Evolutionary conservation across 2,329 filamentous ascomycete species (phyloP), one percentile per base, ranked within the genome.

Genomic region (Clonostachys rhizophaga): DNA sequence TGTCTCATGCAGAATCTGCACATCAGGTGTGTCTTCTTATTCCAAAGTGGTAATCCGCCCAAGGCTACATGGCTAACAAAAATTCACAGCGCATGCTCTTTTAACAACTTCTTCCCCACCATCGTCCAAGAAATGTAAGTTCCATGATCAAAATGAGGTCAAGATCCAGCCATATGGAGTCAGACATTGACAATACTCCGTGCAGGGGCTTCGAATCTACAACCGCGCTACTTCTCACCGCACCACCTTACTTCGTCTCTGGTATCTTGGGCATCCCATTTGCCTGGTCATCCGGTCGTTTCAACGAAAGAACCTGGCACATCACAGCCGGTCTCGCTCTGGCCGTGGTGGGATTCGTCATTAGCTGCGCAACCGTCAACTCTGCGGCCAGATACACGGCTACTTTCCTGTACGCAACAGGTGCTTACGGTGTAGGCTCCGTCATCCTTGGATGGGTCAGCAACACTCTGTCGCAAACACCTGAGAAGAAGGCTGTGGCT

Each of bases 1-100:
- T 70, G 68, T 7, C 60, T 75, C 34, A 76, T 76, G 70, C 69
- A 75, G 48, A 76, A 77, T 55, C 67, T 75, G 49, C 73, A 77
- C 50, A 55, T 76, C 40, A 71, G 71, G 4, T 3, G 59, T 55
- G 7, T 58, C 63, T 11, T 56, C 55, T 20, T 49, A 48, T 1
- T 66, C 67, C 41, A 69, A 69, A 48, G 58, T 52, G 12, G 59
- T 68, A 36, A 64, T 65, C 13, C 9, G 64, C 60, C 2, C 65
- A 62, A 33, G 65, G 63, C 2, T 65, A 69, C 46, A 68, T 63
- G 0, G 65, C 24, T 30, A 30, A 30, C 9, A 30, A 63, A 11
- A 11, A 16, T 42, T 17, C 35, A 42, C 2, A 43, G 18, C 5
- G 40, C 45, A 20, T 20, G 40, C 16, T 42, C 40, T 10, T 49